Evolutionary conservation across 257 asterid genomes (phyloP).

Genomic region (Anisodus tanguticus): DNA sequence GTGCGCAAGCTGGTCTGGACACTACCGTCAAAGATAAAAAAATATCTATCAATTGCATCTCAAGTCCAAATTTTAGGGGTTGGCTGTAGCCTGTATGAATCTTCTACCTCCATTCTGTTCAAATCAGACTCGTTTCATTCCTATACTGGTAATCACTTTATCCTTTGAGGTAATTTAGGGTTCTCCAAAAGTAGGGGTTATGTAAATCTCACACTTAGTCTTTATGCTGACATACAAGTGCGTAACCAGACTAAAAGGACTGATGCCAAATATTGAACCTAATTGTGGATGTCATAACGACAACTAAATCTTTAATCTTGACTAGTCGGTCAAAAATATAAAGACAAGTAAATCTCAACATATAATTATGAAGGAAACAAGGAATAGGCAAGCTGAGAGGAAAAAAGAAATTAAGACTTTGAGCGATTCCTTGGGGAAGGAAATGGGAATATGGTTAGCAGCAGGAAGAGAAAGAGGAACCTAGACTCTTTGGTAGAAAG

Average conservation of each 20-base stretch:
- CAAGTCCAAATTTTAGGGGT: neutral
- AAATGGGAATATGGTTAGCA: neutral
- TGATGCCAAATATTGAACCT: constrained; percentile 7
- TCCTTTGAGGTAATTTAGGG: neutral
- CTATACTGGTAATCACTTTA: neutral
- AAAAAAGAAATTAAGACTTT: neutral
- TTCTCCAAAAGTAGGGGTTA: neutral
- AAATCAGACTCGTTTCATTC: neutral
- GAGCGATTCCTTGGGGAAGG: constrained; percentile 5
- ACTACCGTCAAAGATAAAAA: neutral
- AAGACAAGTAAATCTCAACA: neutral
- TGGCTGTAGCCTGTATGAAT: neutral
- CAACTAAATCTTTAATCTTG: neutral
- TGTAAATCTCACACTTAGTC: neutral
- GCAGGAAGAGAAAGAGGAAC: neutral
- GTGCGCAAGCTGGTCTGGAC: neutral
- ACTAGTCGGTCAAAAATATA: neutral
- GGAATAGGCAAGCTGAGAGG: neutral
- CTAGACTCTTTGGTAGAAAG: neutral
- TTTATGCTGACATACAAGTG: neutral
- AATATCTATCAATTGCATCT: neutral
- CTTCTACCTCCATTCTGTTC: neutral
- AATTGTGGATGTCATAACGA: neutral
- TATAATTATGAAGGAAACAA: neutral
- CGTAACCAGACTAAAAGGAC: neutral